Conservation (phyloP, 2,329 filamentous ascomycete genomes). For the Monosporascus sp. region DNA sequence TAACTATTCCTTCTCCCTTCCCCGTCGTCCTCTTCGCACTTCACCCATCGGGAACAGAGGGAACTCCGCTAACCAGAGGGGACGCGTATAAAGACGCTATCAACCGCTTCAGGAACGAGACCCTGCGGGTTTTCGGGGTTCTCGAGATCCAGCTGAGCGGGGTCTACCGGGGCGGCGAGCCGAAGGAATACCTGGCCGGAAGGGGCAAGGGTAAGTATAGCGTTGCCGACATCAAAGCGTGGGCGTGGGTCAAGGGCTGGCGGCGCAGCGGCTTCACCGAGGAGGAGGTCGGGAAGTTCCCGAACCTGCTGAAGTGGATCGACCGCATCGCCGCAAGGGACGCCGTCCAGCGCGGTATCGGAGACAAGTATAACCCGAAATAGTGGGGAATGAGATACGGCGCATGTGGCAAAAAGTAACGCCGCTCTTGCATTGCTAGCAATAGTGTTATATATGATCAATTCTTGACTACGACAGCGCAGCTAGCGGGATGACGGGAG, state of each 20-base stretch:
- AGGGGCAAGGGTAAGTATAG: conserved; percentile 5
- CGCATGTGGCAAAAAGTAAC: too few species aligned
- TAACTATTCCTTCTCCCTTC: neutral
- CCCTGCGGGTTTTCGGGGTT: conserved; percentile 46
- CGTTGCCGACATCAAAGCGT: conserved; percentile 3
- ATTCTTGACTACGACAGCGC: too few species aligned
- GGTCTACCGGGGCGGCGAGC: conserved; percentile 2
- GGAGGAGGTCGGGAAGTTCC: conserved; percentile 3
- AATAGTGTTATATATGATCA: too few species aligned
- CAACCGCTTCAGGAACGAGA: conserved; percentile 46
- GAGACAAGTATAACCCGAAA: neutral
- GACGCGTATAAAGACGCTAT: conserved; percentile 33
- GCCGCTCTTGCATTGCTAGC: too few species aligned
- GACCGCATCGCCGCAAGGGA: conserved; percentile 1
- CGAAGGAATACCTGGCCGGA: conserved; percentile 4
- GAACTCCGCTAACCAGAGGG: neutral
- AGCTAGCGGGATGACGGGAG: too few species aligned
- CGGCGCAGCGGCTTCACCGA: conserved; percentile 1
- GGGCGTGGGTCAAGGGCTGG: conserved; percentile 6
- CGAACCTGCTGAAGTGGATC: conserved; percentile 4
- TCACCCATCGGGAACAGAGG: neutral
- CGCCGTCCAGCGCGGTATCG: conserved; percentile 4
- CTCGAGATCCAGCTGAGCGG: conserved; percentile 43
- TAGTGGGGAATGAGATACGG: neutral
- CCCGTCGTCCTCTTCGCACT: neutral